Conservation (phyloP, 2,329 filamentous ascomycete genomes). For the Pyrenochaeta sp. region DNA sequence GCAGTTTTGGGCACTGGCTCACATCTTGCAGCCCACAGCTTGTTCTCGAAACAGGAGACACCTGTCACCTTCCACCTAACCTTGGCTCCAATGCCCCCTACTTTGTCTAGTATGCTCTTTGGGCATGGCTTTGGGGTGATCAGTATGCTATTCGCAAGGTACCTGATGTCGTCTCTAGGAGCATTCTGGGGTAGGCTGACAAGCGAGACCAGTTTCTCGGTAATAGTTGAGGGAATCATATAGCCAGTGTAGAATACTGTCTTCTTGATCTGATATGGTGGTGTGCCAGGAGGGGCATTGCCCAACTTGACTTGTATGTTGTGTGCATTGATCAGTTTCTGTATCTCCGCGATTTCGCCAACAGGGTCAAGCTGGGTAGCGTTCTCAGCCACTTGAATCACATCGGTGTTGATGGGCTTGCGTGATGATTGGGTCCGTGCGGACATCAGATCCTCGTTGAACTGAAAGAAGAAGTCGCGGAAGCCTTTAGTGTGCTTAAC, state of each 20-base stretch:
- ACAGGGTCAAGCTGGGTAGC: constrained; percentile 78
- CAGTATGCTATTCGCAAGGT: constrained; percentile 88
- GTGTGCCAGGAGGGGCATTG: constrained; percentile 55
- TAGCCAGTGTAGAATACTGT: constrained; percentile 94
- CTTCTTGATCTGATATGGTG: constrained; percentile 77
- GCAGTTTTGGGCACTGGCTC: constrained; percentile 72
- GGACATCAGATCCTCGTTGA: constrained; percentile 70
- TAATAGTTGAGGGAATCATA: constrained; percentile 76
- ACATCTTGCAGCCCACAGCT: constrained; percentile 86
- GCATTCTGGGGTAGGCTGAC: constrained; percentile 69
- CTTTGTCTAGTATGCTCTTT: constrained; percentile 76
- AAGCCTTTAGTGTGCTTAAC: constrained; percentile 78
- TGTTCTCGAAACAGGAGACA: constrained; percentile 77
- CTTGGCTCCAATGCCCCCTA: constrained; percentile 85
- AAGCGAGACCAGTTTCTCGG: constrained; percentile 75
- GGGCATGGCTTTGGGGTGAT: constrained; percentile 83
- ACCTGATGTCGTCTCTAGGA: constrained; percentile 76
- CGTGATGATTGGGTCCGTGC: constrained; percentile 59
- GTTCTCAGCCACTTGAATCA: constrained; percentile 84
- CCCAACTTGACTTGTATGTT: constrained; percentile 68
- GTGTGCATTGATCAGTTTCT: constrained; percentile 88
- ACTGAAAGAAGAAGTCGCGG: constrained; percentile 80
- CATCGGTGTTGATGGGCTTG: constrained; percentile 76
- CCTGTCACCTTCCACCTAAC: constrained; percentile 85
- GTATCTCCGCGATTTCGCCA: constrained; percentile 81